phyloP scores from a whole-genome alignment of 352 stramenopile species.

The Elongisporangium prolatum region DNA sequence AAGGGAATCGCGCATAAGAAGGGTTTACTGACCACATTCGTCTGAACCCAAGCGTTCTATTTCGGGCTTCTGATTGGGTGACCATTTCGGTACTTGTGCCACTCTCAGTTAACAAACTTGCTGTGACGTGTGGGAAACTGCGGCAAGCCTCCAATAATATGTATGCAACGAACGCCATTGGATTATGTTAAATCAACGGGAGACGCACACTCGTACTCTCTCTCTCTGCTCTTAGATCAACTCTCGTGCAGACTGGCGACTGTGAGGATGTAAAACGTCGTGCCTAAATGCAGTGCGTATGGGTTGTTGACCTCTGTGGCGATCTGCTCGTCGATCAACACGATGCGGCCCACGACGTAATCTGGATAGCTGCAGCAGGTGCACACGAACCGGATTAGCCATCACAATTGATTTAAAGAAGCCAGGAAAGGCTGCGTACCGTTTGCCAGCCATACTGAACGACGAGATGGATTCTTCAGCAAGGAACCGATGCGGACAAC shows the following conservation, averaged over 20 bases:
- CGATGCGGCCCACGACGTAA: slow-evolving; percentile 84
- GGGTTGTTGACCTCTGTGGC: slow-evolving; percentile 78
- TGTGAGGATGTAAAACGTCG: slow-evolving; percentile 85
- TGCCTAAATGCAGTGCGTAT: slow-evolving; percentile 68
- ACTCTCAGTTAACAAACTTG: not conserved
- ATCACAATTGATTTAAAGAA: not conserved
- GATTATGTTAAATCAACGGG: not conserved
- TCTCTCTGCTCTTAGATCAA: slow-evolving; percentile 19
- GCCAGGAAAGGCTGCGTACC: slow-evolving; percentile 27
- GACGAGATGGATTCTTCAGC: slow-evolving; percentile 87
- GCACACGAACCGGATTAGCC: not conserved
- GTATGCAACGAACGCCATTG: not conserved
- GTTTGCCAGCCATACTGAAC: slow-evolving; percentile 78
- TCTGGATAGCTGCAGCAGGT: slow-evolving; percentile 66
- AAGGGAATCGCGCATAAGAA: not conserved
- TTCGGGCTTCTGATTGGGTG: not conserved
- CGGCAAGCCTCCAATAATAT: not conserved
- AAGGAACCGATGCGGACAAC: slow-evolving; percentile 81
- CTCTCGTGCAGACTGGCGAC: slow-evolving; percentile 80
- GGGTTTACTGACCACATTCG: not conserved
- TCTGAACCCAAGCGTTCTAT: not conserved
- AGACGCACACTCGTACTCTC: not conserved
- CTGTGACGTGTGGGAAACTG: too few relatives aligned
- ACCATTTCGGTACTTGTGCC: not conserved
- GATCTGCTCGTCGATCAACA: slow-evolving; percentile 85